Conservation (phyloP, 306 rosid species). For the Lagenaria siceraria region DNA sequence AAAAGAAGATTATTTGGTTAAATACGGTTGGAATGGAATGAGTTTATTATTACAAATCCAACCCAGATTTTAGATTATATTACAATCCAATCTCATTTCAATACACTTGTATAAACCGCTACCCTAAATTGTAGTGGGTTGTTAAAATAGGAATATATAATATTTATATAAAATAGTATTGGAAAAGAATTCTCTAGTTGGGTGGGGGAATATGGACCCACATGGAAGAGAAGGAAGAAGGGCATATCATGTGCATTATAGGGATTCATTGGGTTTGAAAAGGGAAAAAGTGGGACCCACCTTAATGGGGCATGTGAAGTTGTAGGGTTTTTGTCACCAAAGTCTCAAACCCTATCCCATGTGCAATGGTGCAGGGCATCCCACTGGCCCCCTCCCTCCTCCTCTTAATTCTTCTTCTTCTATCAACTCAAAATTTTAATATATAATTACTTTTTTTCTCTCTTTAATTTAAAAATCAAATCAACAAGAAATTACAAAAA, state of each 20-base stretch:
- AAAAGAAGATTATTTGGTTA: too few relatives aligned
- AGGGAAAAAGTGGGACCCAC: constrained; percentile 21
- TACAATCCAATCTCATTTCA: too few relatives aligned
- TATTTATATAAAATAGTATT: neutral
- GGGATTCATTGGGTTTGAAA: constrained; percentile 32
- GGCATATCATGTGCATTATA: constrained; percentile 36
- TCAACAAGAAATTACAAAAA: neutral
- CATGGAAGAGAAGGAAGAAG: constrained; percentile 11
- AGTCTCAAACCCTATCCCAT: constrained; percentile 71
- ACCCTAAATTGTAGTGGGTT: neutral
- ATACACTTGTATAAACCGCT: too few relatives aligned
- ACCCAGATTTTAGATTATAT: too few relatives aligned
- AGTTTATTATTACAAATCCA: too few relatives aligned
- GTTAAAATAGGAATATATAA: too few relatives aligned
- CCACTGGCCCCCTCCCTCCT: constrained; percentile 28
- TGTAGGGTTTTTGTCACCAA: constrained; percentile 49
- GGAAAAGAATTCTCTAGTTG: neutral
- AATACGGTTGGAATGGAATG: too few relatives aligned
- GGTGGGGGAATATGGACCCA: constrained; percentile 25
- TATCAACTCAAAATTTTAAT: neutral
- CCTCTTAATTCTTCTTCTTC: neutral
- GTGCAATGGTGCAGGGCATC: constrained; percentile 83
- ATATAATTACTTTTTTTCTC: neutral
- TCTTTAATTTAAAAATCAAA: neutral
- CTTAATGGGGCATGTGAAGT: constrained; percentile 45